Percentiles rank a stretch among this genome's conserved stretches.
phyloP scores from a whole-genome alignment of 2,329 filamentous ascomycete genomes.

The Xylogone sp. region DNA sequence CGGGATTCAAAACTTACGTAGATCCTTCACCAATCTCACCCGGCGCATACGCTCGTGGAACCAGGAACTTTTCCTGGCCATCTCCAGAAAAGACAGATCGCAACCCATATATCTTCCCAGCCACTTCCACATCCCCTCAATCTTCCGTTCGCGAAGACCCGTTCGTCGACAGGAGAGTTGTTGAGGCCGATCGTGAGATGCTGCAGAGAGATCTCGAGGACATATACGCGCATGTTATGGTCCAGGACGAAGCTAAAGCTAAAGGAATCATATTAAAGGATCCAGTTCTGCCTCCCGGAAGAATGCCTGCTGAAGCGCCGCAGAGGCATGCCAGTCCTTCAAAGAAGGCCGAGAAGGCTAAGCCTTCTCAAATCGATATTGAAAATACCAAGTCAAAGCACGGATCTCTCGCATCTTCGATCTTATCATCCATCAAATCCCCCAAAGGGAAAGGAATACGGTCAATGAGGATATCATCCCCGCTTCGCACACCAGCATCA shows the following conservation, averaged over 20 bases:
- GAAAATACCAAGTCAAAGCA: slow-evolving; percentile 30
- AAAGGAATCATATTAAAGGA: slow-evolving; percentile 47
- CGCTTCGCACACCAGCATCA: slow-evolving; percentile 61
- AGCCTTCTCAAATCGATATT: slow-evolving; percentile 37
- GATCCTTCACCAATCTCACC: slow-evolving; percentile 24
- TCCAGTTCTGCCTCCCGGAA: slow-evolving; percentile 27
- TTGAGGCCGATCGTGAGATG: slow-evolving; percentile 70
- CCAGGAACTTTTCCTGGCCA: slow-evolving; percentile 47
- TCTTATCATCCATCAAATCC: slow-evolving; percentile 59
- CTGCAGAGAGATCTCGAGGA: slow-evolving; percentile 82
- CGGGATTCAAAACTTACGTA: slow-evolving; percentile 1
- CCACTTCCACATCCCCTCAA: slow-evolving; percentile 28
- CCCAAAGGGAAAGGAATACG: slow-evolving; percentile 37
- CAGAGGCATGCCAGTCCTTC: slow-evolving; percentile 27
- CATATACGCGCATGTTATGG: slow-evolving; percentile 89
- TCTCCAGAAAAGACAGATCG: slow-evolving; percentile 36
- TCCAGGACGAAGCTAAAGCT: slow-evolving; percentile 71
- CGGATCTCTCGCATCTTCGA: slow-evolving; percentile 54
- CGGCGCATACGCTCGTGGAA: slow-evolving; percentile 23
- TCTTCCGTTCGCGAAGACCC: slow-evolving; percentile 53
- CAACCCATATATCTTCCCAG: slow-evolving; percentile 42
- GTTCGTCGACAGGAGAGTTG: slow-evolving; percentile 72
- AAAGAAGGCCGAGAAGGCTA: slow-evolving; percentile 46
- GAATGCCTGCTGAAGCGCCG: slow-evolving; percentile 20
- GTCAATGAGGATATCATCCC: slow-evolving; percentile 58